Percentiles rank a stretch among this genome's conserved stretches.
Evolutionary conservation across 2,329 filamentous ascomycete species (phyloP).

Genomic region (Aspergillus tamarii): DNA sequence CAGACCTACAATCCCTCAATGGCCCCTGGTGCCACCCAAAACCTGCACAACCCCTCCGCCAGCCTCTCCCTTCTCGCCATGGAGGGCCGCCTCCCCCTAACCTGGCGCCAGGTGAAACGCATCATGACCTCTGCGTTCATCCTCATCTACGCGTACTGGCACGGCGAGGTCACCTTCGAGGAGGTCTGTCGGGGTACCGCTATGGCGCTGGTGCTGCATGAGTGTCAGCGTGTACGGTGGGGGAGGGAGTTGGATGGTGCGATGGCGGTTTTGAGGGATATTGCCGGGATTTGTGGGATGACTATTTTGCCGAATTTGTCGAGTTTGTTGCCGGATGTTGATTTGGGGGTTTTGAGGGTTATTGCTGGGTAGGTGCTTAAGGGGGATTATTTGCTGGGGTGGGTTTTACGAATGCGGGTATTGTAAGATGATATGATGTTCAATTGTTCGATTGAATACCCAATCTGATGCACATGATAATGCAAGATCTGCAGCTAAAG

Average conservation of each 20-base stretch:
- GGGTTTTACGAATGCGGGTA: too few relatives aligned
- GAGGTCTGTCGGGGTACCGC: not conserved
- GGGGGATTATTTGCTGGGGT: too few relatives aligned
- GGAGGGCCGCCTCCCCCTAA: not conserved
- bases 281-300: conserved; percentile 2
- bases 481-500: not conserved
- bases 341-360: not conserved
- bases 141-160: conserved; percentile 3
- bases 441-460: not conserved
- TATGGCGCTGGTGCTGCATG: not conserved
- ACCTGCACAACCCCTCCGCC: not conserved
- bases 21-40: not conserved
- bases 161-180: conserved; percentile 2
- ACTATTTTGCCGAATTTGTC: not conserved
- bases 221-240: conserved; percentile 1
- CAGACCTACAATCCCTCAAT: not conserved
- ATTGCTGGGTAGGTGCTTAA: not conserved
- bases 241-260: not conserved
- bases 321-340: not conserved
- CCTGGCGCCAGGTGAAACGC: conserved; percentile 4
- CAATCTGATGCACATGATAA: not conserved
- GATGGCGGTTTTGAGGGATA: not conserved
- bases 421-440: too few relatives aligned
- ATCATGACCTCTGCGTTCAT: not conserved
- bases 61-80: not conserved